These are phyloP conservation scores for Ulvella scutata DNA, from an alignment of 139 green algal genomes.

Conservation along the genomic window DNA sequence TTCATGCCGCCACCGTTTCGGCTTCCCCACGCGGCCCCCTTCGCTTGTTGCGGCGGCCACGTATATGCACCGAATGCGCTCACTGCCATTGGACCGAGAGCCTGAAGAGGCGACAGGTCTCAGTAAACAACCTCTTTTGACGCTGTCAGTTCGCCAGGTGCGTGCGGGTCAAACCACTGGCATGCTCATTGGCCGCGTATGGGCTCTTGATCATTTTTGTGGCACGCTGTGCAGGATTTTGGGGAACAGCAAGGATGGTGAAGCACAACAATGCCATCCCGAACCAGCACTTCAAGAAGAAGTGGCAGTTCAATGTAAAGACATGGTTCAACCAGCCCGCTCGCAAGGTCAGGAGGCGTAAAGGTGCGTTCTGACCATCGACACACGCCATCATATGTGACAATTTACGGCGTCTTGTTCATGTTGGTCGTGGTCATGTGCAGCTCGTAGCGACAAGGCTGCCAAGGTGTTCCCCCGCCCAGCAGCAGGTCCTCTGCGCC, in stretches of 20 bases:
- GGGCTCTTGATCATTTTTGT: too few species aligned
- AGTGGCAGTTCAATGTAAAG: slow-evolving; percentile 74
- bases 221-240: not conserved
- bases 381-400: not conserved
- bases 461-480: slow-evolving; percentile 80
- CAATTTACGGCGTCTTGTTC: not conserved
- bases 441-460: slow-evolving; percentile 86
- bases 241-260: slow-evolving; percentile 41
- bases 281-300: slow-evolving; percentile 90
- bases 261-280: slow-evolving; percentile 81
- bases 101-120: too few species aligned
- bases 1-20: too few species aligned
- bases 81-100: too few species aligned
- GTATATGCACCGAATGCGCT: too few species aligned
- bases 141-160: too few species aligned
- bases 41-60: too few species aligned
- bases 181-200: too few species aligned
- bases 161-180: too few species aligned
- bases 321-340: slow-evolving; percentile 99
- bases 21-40: too few species aligned
- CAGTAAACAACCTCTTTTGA: too few species aligned
- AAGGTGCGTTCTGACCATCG: slow-evolving; percentile 51
- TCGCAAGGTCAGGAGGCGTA: slow-evolving; percentile 69
- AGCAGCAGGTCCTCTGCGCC: slow-evolving; percentile 67
- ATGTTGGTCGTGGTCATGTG: slow-evolving; percentile 9